Conservation (phyloP, 495 filamentous ascomycete species). For the Penicillium daleae region DNA sequence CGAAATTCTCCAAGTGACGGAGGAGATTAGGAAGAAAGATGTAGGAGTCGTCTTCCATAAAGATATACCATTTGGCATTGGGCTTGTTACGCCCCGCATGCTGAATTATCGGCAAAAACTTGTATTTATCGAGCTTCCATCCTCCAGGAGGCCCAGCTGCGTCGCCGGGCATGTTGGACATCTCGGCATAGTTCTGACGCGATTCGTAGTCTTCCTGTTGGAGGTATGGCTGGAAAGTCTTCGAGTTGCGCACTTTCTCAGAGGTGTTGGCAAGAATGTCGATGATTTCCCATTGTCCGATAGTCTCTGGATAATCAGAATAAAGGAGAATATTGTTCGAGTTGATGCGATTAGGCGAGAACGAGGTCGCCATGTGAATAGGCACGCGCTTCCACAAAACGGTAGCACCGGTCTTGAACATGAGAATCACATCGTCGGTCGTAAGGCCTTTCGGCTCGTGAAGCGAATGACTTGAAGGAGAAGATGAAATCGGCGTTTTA, state of each 20-base stretch:
- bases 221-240: slow-evolving; percentile 24
- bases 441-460: slow-evolving; percentile 30
- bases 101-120: slow-evolving; percentile 50
- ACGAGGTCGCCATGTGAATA: slow-evolving; percentile 32
- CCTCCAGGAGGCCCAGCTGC: slow-evolving; percentile 27
- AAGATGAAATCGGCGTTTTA: slow-evolving; percentile 37
- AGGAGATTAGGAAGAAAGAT: slow-evolving; percentile 60
- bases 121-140: slow-evolving; percentile 56
- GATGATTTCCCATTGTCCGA: slow-evolving; percentile 38
- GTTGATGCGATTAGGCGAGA: slow-evolving; percentile 29
- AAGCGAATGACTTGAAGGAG: slow-evolving; percentile 4
- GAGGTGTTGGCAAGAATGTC: slow-evolving; percentile 39
- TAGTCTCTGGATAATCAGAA: slow-evolving; percentile 40
- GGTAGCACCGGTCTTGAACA: slow-evolving; percentile 46
- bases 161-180: slow-evolving; percentile 27
- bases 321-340: slow-evolving; percentile 36
- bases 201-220: slow-evolving; percentile 29
- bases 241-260: slow-evolving; percentile 19
- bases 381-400: slow-evolving; percentile 41
- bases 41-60: slow-evolving; percentile 65
- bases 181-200: slow-evolving; percentile 29
- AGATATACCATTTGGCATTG: slow-evolving; percentile 61
- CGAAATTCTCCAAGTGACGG: slow-evolving; percentile 50
- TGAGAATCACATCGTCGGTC: slow-evolving; percentile 41
- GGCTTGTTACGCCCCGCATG: slow-evolving; percentile 45